Percentiles rank a stretch among this genome's conserved stretches.
phyloP scores from a whole-genome alignment of 257 asterid genomes.

The Solanum ossicruentum region DNA sequence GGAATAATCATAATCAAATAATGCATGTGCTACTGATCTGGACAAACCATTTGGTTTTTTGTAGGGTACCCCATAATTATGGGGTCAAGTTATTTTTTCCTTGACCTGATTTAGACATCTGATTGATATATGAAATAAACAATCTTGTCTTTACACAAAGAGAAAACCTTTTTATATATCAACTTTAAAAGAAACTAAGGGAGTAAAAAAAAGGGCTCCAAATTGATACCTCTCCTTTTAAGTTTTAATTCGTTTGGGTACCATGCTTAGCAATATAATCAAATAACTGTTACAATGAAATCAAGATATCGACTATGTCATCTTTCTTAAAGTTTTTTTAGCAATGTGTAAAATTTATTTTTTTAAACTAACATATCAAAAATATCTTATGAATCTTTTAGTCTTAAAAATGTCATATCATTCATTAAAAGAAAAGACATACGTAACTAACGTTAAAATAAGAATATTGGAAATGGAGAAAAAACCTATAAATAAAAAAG shows the following conservation, averaged over 20 bases:
- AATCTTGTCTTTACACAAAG: neutral
- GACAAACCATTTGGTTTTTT: neutral
- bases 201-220: too few relatives aligned
- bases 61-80: slow-evolving; percentile 4
- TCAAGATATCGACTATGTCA: neutral
- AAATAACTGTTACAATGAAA: too few relatives aligned
- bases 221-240: neutral
- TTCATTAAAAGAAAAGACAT: too few relatives aligned
- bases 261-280: neutral
- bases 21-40: slow-evolving; percentile 8
- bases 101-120: neutral
- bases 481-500: too few relatives aligned
- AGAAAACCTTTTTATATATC: neutral
- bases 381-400: too few relatives aligned
- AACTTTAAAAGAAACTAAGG: too few relatives aligned
- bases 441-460: neutral
- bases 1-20: slow-evolving; percentile 2
- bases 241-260: neutral
- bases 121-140: neutral
- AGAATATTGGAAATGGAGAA: neutral
- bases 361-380: neutral
- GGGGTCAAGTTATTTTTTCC: neutral
- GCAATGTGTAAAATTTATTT: too few relatives aligned
- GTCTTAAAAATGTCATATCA: too few relatives aligned
- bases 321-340: neutral